Conservation (phyloP, 441 rosid genomes). For the Pelargonium exstipulatum region DNA sequence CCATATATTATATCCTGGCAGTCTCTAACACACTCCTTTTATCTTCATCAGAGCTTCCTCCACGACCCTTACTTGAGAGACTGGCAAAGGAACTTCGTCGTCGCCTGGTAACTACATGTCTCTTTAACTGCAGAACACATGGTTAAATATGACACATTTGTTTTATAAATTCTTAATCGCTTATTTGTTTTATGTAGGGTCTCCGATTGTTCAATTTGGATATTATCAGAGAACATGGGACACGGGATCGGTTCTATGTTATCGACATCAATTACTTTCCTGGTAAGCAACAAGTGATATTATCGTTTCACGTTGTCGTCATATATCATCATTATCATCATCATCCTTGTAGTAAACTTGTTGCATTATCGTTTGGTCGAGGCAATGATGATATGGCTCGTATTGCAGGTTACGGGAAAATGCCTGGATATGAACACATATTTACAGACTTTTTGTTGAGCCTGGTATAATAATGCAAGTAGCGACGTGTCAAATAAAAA, state of each 20-base stretch:
- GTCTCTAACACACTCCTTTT: constrained; percentile 12
- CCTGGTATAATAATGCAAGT: constrained; percentile 27
- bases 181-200: constrained; percentile 32
- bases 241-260: constrained; percentile 46
- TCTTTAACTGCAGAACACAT: background rate
- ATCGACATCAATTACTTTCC: constrained; percentile 69
- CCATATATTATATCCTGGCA: background rate
- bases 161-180: background rate
- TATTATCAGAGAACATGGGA: constrained; percentile 60
- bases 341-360: too few relatives aligned
- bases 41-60: constrained; percentile 63
- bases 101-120: constrained; percentile 47
- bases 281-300: constrained; percentile 34
- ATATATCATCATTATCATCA: too few relatives aligned
- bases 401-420: constrained; percentile 56
- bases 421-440: constrained; percentile 58
- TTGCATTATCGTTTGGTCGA: too few relatives aligned
- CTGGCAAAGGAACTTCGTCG: constrained; percentile 69
- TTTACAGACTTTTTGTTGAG: constrained; percentile 52
- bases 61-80: constrained; percentile 66
- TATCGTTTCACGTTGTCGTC: background rate
- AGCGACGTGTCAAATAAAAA: background rate
- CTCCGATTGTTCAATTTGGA: constrained; percentile 56
- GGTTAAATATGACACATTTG: background rate
- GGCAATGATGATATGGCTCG: too few relatives aligned